A percentile compares a stretch with the other conserved stretches of the same genome.
Conservation (phyloP, 805 yeast genomes). For the Candida railenensis region DNA sequence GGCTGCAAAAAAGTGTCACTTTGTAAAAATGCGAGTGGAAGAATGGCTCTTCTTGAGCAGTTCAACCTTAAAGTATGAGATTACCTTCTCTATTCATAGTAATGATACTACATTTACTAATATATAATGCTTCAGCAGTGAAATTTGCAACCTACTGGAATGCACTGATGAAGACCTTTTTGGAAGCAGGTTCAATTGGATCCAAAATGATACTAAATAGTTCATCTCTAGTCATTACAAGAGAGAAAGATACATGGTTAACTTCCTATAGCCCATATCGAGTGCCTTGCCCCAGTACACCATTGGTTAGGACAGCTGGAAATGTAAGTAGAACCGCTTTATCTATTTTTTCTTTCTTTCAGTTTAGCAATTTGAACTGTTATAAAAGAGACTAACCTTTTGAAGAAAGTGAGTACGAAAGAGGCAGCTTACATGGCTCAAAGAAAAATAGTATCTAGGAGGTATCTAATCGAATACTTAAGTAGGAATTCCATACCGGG, state of each 20-base stretch:
- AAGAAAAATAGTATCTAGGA: neutral
- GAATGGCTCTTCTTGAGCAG: too few species aligned
- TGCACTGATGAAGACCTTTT: neutral
- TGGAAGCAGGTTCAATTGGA: constrained; percentile 3
- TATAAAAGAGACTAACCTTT: neutral
- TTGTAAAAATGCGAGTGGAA: too few species aligned
- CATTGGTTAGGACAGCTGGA: constrained; percentile 14
- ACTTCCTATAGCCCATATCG: constrained; percentile 25
- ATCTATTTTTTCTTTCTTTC: neutral
- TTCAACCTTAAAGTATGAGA: too few species aligned
- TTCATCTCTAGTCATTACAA: neutral
- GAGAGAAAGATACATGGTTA: constrained; percentile 4
- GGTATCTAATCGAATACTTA: constrained; percentile 18
- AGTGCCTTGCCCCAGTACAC: constrained; percentile 21
- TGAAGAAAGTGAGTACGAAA: neutral
- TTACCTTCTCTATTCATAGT: too few species aligned
- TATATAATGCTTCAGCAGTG: neutral
- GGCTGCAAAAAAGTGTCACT: neutral
- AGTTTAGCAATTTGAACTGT: neutral
- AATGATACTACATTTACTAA: neutral
- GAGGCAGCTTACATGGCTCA: neutral
- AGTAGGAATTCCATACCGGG: constrained; percentile 29
- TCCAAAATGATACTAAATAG: neutral
- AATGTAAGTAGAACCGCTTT: neutral
- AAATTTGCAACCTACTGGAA: constrained; percentile 6